Percentiles rank a stretch among this genome's conserved stretches.
Evolutionary conservation across 2,329 filamentous ascomycete species (phyloP).

Genomic region (Fusarium sp.): DNA sequence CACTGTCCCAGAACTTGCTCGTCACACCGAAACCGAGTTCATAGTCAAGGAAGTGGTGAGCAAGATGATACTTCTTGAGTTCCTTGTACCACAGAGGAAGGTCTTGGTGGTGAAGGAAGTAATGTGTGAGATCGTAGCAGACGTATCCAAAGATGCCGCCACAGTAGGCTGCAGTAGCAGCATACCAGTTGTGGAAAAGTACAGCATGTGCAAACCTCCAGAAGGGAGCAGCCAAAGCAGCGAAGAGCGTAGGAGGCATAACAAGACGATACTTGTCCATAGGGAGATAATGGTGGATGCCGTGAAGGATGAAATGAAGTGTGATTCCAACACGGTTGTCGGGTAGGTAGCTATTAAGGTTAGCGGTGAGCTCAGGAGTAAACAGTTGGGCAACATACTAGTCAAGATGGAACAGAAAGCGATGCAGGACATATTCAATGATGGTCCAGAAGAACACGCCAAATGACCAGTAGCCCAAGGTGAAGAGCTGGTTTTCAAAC

Average conservation of each 20-base stretch:
- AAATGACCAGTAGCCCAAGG: constrained; percentile 70
- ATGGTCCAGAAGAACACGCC: constrained; percentile 88
- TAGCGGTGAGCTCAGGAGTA: constrained; percentile 34
- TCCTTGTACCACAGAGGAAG: constrained; percentile 89
- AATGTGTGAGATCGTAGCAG: constrained; percentile 97
- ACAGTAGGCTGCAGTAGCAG: constrained; percentile 80
- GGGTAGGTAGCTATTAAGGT: constrained; percentile 75
- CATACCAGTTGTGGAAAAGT: constrained; percentile 87
- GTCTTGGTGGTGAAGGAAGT: constrained; percentile 96
- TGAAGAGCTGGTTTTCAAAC: constrained; percentile 58
- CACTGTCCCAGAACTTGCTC: constrained; percentile 91
- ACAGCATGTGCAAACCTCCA: constrained; percentile 88
- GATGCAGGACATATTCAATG: constrained; percentile 87
- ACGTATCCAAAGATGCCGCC: constrained; percentile 96
- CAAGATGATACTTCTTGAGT: constrained; percentile 96
- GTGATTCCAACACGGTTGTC: constrained; percentile 91
- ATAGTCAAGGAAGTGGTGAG: constrained; percentile 98
- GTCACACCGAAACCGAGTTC: constrained; percentile 98
- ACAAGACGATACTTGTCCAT: constrained; percentile 98
- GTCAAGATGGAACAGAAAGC: constrained; percentile 94
- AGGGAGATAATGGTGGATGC: constrained; percentile 97
- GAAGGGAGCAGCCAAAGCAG: constrained; percentile 85
- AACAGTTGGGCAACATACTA: constrained; percentile 65
- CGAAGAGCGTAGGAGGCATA: constrained; percentile 92
- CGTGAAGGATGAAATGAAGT: constrained; percentile 91